Evolutionary conservation across 805 yeast species (phyloP).

Genomic region (Jamesozyma jinghongensis): DNA sequence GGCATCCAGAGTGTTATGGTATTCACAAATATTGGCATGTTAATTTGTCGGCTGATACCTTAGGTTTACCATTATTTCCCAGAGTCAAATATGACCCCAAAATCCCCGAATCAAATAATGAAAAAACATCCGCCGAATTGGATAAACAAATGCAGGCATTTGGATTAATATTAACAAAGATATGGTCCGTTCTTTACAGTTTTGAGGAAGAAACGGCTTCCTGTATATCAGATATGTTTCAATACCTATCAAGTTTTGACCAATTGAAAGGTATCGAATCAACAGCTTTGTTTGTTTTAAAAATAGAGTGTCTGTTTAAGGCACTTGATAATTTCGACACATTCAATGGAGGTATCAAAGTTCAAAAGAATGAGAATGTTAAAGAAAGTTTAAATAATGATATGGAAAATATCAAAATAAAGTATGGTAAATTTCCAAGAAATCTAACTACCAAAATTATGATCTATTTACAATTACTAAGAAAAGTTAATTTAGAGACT

Average conservation of each 20-base stretch:
- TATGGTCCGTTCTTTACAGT: slow-evolving; percentile 81
- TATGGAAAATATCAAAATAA: slow-evolving; percentile 2
- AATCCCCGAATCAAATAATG: slow-evolving; percentile 20
- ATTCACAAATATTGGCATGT: slow-evolving; percentile 96
- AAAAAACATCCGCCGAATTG: slow-evolving; percentile 40
- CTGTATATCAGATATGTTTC: slow-evolving; percentile 84
- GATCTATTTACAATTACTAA: slow-evolving; percentile 73
- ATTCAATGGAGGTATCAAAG: slow-evolving; percentile 3
- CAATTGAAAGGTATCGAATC: slow-evolving; percentile 57
- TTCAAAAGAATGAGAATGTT: not conserved
- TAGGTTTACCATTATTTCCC: slow-evolving; percentile 37
- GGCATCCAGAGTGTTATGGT: slow-evolving; percentile 99
- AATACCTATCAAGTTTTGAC: slow-evolving; percentile 67
- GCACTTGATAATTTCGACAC: slow-evolving; percentile 52
- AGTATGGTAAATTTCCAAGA: slow-evolving; percentile 52
- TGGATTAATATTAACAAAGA: slow-evolving; percentile 48
- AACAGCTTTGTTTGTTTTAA: slow-evolving; percentile 62
- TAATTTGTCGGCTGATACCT: slow-evolving; percentile 51
- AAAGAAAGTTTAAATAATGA: slow-evolving; percentile 1
- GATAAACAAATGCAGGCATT: slow-evolving; percentile 54
- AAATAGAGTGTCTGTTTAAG: slow-evolving; percentile 65
- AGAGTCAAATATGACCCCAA: slow-evolving; percentile 17
- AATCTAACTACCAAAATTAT: slow-evolving; percentile 82
- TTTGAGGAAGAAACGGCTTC: slow-evolving; percentile 88
- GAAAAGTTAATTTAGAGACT: slow-evolving; percentile 43